A percentile compares a stretch with the other conserved stretches of the same genome.
Evolutionary conservation across 495 filamentous ascomycete genomes (phyloP).

Genomic region (Ramalina peruviana): DNA sequence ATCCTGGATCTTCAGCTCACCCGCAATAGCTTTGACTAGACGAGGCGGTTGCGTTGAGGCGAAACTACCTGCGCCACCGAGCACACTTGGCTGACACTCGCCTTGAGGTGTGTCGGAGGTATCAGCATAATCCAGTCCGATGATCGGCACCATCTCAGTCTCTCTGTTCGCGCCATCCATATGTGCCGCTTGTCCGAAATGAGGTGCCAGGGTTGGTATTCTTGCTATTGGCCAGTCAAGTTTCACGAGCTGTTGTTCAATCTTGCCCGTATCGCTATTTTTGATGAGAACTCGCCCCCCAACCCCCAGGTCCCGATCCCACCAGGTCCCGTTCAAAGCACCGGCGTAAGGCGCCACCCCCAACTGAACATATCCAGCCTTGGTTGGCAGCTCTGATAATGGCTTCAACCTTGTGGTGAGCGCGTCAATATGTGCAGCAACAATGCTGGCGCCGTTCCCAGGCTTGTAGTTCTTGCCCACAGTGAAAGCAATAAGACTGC

Average conservation of each 20-base stretch:
- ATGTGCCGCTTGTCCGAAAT: conserved; percentile 67
- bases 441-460: conserved; percentile 67
- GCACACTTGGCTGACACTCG: neutral
- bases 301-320: conserved; percentile 84
- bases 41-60: conserved; percentile 65
- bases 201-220: conserved; percentile 84
- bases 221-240: conserved; percentile 86
- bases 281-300: conserved; percentile 79
- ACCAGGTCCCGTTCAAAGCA: conserved; percentile 74
- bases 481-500: conserved; percentile 73
- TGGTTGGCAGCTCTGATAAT: conserved; percentile 62
- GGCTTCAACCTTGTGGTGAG: conserved; percentile 83
- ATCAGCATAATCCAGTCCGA: conserved; percentile 71
- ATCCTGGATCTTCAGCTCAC: conserved; percentile 55
- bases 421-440: conserved; percentile 88
- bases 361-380: conserved; percentile 76
- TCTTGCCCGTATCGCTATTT: conserved; percentile 58
- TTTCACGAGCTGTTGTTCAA: conserved; percentile 71
- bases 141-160: conserved; percentile 88
- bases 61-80: conserved; percentile 45
- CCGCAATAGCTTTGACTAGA: conserved; percentile 69
- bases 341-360: conserved; percentile 90
- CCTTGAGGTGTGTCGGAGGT: conserved; percentile 19
- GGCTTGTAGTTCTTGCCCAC: conserved; percentile 70
- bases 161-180: conserved; percentile 71